Evolutionary conservation across 306 rosid species (phyloP).

Genomic region (Vigna radiata): DNA sequence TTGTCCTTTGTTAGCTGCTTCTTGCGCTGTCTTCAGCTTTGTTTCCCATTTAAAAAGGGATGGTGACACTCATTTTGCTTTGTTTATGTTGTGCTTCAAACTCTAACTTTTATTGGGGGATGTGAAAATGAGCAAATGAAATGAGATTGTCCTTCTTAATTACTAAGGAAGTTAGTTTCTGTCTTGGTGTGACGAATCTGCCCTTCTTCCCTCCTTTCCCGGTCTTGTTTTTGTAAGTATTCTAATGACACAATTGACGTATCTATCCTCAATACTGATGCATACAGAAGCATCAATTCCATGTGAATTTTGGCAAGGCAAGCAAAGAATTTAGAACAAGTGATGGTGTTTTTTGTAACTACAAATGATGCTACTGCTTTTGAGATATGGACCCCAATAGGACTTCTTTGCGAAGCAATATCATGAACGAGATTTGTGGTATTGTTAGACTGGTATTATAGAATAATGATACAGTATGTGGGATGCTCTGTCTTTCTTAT

Average conservation of each 20-base stretch:
- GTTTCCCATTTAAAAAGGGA: constrained; percentile 44
- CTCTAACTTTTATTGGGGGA: constrained; percentile 43
- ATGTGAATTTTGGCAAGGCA: constrained; percentile 45
- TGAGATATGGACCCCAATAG: constrained; percentile 60
- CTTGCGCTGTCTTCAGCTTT: constrained; percentile 42
- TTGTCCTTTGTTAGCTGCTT: not conserved
- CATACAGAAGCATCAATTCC: constrained; percentile 42
- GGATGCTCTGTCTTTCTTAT: constrained; percentile 52
- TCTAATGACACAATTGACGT: constrained; percentile 14
- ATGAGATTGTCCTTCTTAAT: constrained; percentile 53
- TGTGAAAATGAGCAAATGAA: constrained; percentile 45
- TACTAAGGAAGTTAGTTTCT: constrained; percentile 55
- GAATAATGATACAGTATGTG: constrained; percentile 45
- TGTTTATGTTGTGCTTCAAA: constrained; percentile 43
- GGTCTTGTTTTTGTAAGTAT: not conserved
- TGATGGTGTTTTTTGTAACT: constrained; percentile 56
- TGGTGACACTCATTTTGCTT: constrained; percentile 43
- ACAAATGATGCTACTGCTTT: constrained; percentile 44
- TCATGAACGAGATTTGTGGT: constrained; percentile 50
- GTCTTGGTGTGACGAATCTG: constrained; percentile 36
- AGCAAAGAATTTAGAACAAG: constrained; percentile 45
- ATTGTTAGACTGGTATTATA: constrained; percentile 47
- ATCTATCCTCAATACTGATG: constrained; percentile 30
- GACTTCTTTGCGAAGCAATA: constrained; percentile 67
- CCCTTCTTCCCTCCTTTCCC: constrained; percentile 42